Evolutionary conservation across 768 basidiomycete species (phyloP).

Genomic region (Xanthoconium stramineum): DNA sequence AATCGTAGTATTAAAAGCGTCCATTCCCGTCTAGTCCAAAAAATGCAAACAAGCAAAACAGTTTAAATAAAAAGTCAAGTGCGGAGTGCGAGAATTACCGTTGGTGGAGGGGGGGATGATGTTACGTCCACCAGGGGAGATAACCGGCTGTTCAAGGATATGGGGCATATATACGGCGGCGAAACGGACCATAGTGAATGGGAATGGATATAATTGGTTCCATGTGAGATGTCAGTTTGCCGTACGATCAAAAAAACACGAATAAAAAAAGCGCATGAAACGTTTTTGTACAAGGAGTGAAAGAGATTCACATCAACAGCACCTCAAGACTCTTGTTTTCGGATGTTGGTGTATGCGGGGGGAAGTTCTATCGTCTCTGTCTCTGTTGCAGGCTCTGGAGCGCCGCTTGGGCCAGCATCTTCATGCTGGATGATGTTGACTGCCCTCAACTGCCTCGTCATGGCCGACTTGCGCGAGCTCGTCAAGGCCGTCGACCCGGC

Average conservation of each 20-base stretch:
- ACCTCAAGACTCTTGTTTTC: slow-evolving; percentile 7
- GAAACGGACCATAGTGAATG: not conserved
- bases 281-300: not conserved
- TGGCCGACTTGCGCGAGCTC: slow-evolving; percentile 36
- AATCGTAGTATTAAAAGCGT: not conserved
- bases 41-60: not conserved
- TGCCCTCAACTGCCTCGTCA: slow-evolving; percentile 53
- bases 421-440: slow-evolving; percentile 85
- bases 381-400: slow-evolving; percentile 35
- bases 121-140: slow-evolving; percentile 1
- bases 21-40: not conserved
- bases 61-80: not conserved
- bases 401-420: slow-evolving; percentile 57
- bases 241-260: not conserved
- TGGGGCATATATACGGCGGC: not conserved
- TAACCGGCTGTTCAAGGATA: not conserved
- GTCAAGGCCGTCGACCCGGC: slow-evolving; percentile 19
- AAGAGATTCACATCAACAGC: not conserved
- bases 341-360: slow-evolving; percentile 74
- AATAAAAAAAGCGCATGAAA: not conserved
- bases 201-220: slow-evolving; percentile 4
- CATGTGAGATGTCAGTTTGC: not conserved
- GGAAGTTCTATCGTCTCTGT: slow-evolving; percentile 80
- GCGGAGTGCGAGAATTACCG: not conserved
- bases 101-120: not conserved